Base-by-base conservation (phyloP, 2,329 filamentous ascomycete species). In the Xylaria sp. region DNA sequence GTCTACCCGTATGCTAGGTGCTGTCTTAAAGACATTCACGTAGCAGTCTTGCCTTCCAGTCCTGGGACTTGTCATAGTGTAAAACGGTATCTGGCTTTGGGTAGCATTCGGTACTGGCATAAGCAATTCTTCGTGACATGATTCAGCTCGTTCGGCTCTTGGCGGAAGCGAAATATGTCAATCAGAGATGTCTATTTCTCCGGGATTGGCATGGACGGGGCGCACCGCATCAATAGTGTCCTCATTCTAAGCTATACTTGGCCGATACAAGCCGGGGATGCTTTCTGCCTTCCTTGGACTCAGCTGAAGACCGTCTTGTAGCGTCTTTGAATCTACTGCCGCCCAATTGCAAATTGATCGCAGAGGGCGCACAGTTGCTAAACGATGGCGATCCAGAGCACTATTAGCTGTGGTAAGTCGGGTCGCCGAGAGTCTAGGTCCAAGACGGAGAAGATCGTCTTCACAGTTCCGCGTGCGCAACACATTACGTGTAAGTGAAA, bases 171-270 rank as follows among this genome's bases (percentile, higher is more conserved):
- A 17, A 38, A 25, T 14, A 17, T 25, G 19, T 23, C 21, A 17
- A 51, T 38, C 12, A 15, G 6, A 17, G 45, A 47, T 45, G 11
- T 51, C 9, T 31, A 53, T 47, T 40, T 38, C 35, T 31, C 14
- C 43, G 38, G 21, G 38, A 14, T 54, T 42, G 35, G 50, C 23
- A 54, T 49, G 45, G n/a, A 31, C 15, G 28, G 8, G 38, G 38
- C 17, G 33, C 8, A 21, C 46, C 23, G 47, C 59, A 61, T 61
- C 59, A 47, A 61, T 52, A 52, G 53, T 46, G 31, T 4, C 6
- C 15, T 1, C 3, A 3, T 4, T 14, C 37, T 31, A 31, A 31
- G 28, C 28, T 31, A 31, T 5, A 31, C 5, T 31, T 31, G n/a
- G n/a, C n/a, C n/a, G n/a, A n/a, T n/a, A n/a, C n/a, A n/a, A n/a